These are phyloP conservation scores for Tricharina praecox DNA, from an alignment of 495 filamentous ascomycete species.

Conservation along the genomic window DNA sequence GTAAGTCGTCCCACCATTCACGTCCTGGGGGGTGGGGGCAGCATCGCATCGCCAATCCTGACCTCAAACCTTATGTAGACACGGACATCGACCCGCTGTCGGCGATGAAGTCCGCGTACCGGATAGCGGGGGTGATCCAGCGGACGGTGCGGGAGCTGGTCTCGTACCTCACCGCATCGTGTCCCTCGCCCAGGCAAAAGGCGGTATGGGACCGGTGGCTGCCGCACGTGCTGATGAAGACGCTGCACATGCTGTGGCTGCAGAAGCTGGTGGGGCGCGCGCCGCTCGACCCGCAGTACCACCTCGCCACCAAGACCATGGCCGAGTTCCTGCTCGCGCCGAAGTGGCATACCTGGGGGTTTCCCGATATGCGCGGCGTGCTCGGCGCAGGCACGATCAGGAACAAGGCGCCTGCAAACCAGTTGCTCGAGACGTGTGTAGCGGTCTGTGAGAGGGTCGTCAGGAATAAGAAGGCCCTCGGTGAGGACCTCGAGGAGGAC, in stretches of 20 bases:
- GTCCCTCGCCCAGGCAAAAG: too few species aligned
- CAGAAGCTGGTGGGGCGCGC: neutral
- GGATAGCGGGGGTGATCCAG: neutral
- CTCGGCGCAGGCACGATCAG: neutral
- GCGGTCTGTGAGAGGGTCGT: neutral
- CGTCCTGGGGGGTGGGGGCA: neutral
- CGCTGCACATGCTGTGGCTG: constrained; percentile 2
- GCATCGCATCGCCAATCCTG: neutral
- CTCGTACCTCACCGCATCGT: neutral
- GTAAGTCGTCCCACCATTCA: too few species aligned
- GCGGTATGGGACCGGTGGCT: too few species aligned
- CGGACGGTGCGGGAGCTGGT: neutral
- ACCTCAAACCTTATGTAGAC: neutral
- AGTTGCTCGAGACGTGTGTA: neutral
- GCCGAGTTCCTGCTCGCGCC: neutral
- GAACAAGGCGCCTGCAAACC: neutral
- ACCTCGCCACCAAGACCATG: neutral
- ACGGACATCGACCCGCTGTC: too few species aligned
- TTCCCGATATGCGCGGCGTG: neutral
- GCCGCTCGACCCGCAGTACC: neutral
- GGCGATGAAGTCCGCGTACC: neutral
- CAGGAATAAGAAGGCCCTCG: neutral
- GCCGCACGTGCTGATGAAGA: neutral
- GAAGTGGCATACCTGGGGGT: neutral
- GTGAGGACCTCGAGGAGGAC: neutral